Evolutionary conservation across 805 yeast species (phyloP).

Genomic region (Candida anglica): DNA sequence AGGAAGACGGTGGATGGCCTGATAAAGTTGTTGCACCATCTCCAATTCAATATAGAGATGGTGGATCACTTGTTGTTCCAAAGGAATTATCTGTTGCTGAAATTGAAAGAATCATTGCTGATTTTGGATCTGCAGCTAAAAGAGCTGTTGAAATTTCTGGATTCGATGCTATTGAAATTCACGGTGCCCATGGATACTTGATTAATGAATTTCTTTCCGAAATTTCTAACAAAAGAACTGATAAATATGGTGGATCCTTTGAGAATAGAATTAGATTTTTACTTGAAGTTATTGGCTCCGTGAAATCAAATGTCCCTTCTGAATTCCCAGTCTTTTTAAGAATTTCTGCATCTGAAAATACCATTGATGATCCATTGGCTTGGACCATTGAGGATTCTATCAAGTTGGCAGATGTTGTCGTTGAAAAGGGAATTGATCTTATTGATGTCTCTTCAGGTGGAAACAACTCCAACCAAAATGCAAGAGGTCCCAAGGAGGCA

Average conservation of each 20-base stretch:
- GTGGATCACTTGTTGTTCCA: conserved; percentile 24
- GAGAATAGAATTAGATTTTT: conserved; percentile 53
- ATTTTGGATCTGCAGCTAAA: conserved; percentile 44
- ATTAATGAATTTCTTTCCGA: conserved; percentile 45
- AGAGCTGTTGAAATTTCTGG: conserved; percentile 48
- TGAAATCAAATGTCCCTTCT: conserved; percentile 35
- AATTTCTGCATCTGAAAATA: conserved; percentile 43
- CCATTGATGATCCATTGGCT: conserved; percentile 27
- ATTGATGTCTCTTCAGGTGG: conserved; percentile 58
- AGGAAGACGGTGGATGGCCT: conserved; percentile 38
- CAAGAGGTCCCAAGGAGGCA: conserved; percentile 23
- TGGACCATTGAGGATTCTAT: conserved; percentile 46
- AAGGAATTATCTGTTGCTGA: conserved; percentile 40
- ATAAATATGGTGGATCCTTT: conserved; percentile 59
- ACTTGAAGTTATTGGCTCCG: conserved; percentile 43
- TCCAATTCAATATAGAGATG: conserved; percentile 24
- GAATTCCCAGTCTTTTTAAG: conserved; percentile 45
- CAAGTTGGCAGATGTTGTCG: conserved; percentile 32
- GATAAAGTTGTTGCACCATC: conserved; percentile 46
- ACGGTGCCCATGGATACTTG: conserved; percentile 62
- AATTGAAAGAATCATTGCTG: conserved; percentile 34
- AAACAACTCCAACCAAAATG: conserved; percentile 25
- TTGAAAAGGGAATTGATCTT: conserved; percentile 44
- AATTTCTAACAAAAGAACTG: conserved; percentile 49
- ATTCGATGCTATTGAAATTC: conserved; percentile 63